Evolutionary conservation across 805 yeast species (phyloP).

Genomic region (Barnettozyma vustinii): DNA sequence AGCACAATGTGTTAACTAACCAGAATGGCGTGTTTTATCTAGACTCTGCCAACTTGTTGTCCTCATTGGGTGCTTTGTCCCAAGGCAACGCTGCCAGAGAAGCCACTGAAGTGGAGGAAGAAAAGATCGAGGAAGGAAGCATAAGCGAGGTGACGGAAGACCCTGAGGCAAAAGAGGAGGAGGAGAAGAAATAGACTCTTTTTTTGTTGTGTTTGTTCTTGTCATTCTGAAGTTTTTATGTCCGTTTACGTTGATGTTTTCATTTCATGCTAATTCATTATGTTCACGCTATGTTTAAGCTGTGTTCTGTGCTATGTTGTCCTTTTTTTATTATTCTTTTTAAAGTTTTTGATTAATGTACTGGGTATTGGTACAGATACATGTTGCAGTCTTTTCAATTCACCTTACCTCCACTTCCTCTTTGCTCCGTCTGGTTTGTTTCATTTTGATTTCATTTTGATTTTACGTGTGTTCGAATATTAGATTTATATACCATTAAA

Average conservation of each 20-base stretch:
- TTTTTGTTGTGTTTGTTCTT: background rate
- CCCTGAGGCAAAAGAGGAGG: constrained; percentile 15
- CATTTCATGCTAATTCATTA: background rate
- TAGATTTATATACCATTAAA: background rate
- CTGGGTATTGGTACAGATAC: background rate
- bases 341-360: background rate
- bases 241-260: background rate
- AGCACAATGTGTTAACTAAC: constrained; percentile 26
- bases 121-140: constrained; percentile 15
- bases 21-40: constrained; percentile 57
- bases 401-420: background rate
- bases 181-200: constrained; percentile 2
- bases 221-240: background rate
- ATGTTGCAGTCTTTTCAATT: background rate
- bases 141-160: constrained; percentile 17
- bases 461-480: background rate
- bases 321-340: background rate
- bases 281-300: background rate
- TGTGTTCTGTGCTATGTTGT: background rate
- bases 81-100: constrained; percentile 5
- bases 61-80: constrained; percentile 33
- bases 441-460: background rate
- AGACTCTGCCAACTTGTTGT: constrained; percentile 57
- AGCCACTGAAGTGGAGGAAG: constrained; percentile 8
- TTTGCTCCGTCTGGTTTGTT: background rate